Conservation (phyloP, 345 rosid genomes). For the Balakata baccata region DNA sequence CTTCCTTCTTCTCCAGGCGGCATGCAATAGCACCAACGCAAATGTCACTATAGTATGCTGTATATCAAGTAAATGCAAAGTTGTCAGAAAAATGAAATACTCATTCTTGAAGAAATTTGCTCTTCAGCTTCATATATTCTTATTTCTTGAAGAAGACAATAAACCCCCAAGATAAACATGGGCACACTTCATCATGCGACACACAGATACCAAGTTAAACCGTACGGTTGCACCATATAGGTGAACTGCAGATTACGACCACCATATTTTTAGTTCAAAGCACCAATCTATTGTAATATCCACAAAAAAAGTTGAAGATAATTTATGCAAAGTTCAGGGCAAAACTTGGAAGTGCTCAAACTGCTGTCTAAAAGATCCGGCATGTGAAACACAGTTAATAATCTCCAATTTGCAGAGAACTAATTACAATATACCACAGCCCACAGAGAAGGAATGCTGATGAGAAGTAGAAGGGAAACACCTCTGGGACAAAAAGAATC, state of each 20-base stretch:
- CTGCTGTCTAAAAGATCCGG: neutral
- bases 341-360: neutral
- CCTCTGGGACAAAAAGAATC: neutral
- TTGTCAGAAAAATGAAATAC: neutral
- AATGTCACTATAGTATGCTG: constrained; percentile 92
- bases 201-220: neutral
- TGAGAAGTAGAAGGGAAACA: neutral
- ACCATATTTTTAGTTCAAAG: neutral
- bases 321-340: neutral
- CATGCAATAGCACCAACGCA: constrained; percentile 96
- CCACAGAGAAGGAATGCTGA: neutral
- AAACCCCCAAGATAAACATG: neutral
- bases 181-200: neutral
- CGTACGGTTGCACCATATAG: neutral
- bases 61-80: constrained; percentile 3
- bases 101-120: constrained; percentile 3
- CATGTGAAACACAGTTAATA: neutral
- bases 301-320: neutral
- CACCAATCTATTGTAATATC: neutral
- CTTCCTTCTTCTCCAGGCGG: constrained; percentile 92
- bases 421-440: neutral
- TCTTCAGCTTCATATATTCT: neutral
- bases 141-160: neutral
- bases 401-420: neutral
- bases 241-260: neutral